Evolutionary conservation across 192 early-diverging fungal species (phyloP).

Genomic region (Backusella psychrophila): DNA sequence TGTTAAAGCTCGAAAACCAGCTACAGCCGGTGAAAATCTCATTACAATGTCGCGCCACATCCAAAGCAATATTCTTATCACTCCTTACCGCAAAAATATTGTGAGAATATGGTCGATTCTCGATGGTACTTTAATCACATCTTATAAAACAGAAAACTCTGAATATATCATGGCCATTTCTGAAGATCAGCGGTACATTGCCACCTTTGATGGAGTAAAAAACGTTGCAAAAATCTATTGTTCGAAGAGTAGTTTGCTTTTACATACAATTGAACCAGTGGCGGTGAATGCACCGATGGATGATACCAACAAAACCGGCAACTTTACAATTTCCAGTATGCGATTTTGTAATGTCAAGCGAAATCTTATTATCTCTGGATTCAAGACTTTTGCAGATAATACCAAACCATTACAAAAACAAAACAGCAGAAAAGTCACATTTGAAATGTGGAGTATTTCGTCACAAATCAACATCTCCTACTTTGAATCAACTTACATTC

Average conservation of each 20-base stretch:
- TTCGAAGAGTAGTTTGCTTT: background rate
- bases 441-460: constrained; percentile 3
- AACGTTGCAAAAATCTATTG: background rate
- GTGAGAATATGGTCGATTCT: background rate
- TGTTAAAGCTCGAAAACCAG: background rate
- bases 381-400: background rate
- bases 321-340: background rate
- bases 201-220: background rate
- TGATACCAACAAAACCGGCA: background rate
- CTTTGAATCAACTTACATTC: background rate
- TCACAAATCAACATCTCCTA: background rate
- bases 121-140: background rate
- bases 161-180: constrained; percentile 2
- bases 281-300: background rate
- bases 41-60: background rate
- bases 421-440: background rate
- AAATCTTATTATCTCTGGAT: background rate
- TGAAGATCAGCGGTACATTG: background rate
- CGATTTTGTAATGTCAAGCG: background rate
- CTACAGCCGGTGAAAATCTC: background rate
- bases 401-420: background rate
- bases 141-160: background rate
- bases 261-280: background rate
- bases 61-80: background rate
- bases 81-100: background rate